phyloP scores from a whole-genome alignment of 441 rosid species.

The Biscutella laevigata region DNA sequence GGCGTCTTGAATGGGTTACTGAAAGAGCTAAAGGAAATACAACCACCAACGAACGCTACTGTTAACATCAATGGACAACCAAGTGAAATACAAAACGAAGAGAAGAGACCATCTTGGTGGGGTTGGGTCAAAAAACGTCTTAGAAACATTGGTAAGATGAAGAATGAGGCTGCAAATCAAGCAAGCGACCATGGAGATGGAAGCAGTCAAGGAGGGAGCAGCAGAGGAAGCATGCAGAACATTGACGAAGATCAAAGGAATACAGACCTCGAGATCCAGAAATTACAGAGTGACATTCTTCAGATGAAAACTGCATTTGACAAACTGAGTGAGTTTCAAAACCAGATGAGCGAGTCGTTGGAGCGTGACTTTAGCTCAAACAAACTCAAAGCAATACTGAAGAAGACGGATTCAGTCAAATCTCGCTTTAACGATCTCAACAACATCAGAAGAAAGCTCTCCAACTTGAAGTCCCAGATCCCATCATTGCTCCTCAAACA shows the following conservation, averaged over 20 bases:
- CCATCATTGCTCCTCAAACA: conserved; percentile 22
- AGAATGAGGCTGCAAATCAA: not conserved
- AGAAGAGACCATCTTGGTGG: not conserved
- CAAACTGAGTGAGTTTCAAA: conserved; percentile 18
- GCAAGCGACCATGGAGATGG: conserved; percentile 9
- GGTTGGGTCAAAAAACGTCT: not conserved
- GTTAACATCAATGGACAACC: not conserved
- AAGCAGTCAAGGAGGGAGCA: conserved; percentile 19
- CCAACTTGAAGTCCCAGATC: conserved; percentile 24
- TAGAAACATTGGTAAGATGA: not conserved
- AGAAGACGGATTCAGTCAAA: not conserved
- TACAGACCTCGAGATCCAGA: not conserved
- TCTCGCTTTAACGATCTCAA: conserved; percentile 14
- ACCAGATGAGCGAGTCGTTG: not conserved
- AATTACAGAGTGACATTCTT: conserved; percentile 12
- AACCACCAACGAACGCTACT: not conserved
- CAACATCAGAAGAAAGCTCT: conserved; percentile 22
- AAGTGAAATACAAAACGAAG: not conserved
- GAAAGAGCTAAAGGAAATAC: not conserved
- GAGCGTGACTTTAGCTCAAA: not conserved
- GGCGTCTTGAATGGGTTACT: not conserved
- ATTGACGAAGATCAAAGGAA: not conserved
- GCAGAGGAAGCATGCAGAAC: not conserved
- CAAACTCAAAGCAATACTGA: not conserved
- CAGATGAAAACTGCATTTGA: conserved; percentile 20